Percentiles rank a stretch among this genome's conserved stretches.
phyloP scores from a whole-genome alignment of 192 early-diverging fungal species.

The Rhizoclosmatium globosum region DNA sequence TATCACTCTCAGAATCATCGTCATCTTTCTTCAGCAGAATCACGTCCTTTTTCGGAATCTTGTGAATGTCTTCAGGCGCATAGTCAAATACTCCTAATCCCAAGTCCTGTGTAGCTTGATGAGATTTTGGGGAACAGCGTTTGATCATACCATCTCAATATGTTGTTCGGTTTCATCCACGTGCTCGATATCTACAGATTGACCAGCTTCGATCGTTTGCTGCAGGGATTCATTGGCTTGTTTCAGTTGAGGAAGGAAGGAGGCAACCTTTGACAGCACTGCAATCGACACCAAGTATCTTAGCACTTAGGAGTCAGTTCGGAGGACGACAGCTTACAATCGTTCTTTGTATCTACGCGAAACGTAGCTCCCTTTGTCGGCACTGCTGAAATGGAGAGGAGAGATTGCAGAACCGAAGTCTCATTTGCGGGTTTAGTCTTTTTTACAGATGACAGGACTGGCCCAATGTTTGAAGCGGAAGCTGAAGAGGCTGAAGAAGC shows the following conservation, averaged over 20 bases:
- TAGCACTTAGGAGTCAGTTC: too few relatives aligned
- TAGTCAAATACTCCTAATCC: slow-evolving; percentile 32
- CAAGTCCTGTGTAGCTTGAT: slow-evolving; percentile 7
- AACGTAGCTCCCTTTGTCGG: not conserved
- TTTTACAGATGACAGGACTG: too few relatives aligned
- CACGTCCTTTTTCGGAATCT: slow-evolving; percentile 17
- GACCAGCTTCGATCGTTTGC: not conserved
- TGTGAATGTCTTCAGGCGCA: slow-evolving; percentile 24
- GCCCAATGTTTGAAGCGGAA: too few relatives aligned
- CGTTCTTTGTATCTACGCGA: not conserved
- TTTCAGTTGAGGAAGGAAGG: slow-evolving; percentile 32
- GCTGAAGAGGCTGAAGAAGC: too few relatives aligned
- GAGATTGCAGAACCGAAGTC: slow-evolving; percentile 13
- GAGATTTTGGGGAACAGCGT: not conserved
- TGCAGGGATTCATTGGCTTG: slow-evolving; percentile 20
- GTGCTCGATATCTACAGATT: slow-evolving; percentile 25
- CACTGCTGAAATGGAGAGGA: not conserved
- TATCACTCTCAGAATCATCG: not conserved
- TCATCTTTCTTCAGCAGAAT: not conserved
- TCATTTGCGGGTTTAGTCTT: too few relatives aligned
- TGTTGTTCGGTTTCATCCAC: slow-evolving; percentile 11
- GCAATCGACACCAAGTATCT: not conserved
- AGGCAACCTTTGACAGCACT: slow-evolving; percentile 26
- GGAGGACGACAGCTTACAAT: slow-evolving; percentile 6
- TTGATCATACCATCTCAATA: slow-evolving; percentile 22